Percentiles rank a stretch among this genome's conserved stretches.
Conservation (phyloP, 805 yeast genomes). For the Metschnikowia kunwiensis region DNA sequence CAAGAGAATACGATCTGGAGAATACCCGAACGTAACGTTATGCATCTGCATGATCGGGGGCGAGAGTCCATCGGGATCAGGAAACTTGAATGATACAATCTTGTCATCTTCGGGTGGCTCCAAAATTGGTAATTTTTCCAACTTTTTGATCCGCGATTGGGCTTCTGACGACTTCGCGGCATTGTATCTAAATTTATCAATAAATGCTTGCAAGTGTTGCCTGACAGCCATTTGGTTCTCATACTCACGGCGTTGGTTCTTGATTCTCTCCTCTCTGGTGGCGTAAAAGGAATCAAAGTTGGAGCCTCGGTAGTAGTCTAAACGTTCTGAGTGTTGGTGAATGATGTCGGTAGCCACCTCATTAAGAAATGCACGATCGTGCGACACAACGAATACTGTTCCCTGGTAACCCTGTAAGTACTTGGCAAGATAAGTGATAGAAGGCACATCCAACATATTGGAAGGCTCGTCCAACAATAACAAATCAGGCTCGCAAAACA, state of each 20-base stretch:
- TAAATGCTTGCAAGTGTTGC: constrained; percentile 88
- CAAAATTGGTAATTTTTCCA: constrained; percentile 88
- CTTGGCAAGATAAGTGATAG: constrained; percentile 88
- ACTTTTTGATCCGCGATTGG: constrained; percentile 93
- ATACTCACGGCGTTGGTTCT: constrained; percentile 90
- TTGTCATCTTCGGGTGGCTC: constrained; percentile 95
- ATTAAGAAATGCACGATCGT: constrained; percentile 93
- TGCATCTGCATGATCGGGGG: constrained; percentile 92
- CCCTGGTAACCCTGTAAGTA: constrained; percentile 88
- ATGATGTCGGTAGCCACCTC: constrained; percentile 98
- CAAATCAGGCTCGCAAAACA: constrained; percentile 95
- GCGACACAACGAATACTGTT: constrained; percentile 93
- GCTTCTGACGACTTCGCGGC: constrained; percentile 98
- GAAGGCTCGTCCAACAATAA: constrained; percentile 96
- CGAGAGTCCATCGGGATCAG: constrained; percentile 88
- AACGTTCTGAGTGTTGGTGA: constrained; percentile 94
- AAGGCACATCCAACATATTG: constrained; percentile 99
- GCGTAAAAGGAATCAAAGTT: constrained; percentile 90
- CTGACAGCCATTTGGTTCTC: constrained; percentile 97
- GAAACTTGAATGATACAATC: constrained; percentile 80
- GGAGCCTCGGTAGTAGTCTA: constrained; percentile 92
- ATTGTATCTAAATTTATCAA: constrained; percentile 94
- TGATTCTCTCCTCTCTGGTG: constrained; percentile 92
- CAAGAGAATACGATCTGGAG: constrained; percentile 59
- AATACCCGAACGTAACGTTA: constrained; percentile 83